Conservation (phyloP, 768 basidiomycete genomes). For the Phallus indusiatus region DNA sequence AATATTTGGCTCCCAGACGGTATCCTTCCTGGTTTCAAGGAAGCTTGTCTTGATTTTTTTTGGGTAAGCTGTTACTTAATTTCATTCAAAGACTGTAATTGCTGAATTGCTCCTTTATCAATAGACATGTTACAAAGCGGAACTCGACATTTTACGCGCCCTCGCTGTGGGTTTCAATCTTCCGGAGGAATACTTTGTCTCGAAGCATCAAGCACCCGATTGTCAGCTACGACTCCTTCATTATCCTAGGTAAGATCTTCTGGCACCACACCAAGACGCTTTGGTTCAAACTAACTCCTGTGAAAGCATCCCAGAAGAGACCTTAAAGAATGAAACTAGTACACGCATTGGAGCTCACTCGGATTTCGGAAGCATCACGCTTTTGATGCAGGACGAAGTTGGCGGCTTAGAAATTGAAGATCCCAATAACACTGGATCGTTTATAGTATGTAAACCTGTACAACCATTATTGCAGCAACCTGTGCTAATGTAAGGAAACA, state of each 20-base stretch:
- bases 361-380: slow-evolving; percentile 50
- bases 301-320: slow-evolving; percentile 22
- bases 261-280: background rate
- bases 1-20: slow-evolving; percentile 52
- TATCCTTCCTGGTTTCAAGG: slow-evolving; percentile 43
- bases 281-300: background rate
- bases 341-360: slow-evolving; percentile 33
- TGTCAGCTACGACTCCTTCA: slow-evolving; percentile 51
- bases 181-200: slow-evolving; percentile 33
- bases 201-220: slow-evolving; percentile 33
- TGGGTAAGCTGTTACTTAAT: slow-evolving; percentile 18
- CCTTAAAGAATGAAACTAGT: slow-evolving; percentile 27
- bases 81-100: slow-evolving; percentile 3
- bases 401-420: slow-evolving; percentile 58
- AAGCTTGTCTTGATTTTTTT: slow-evolving; percentile 42
- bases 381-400: slow-evolving; percentile 49
- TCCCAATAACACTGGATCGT: slow-evolving; percentile 33
- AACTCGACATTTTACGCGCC: slow-evolving; percentile 37
- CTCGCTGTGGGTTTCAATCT: slow-evolving; percentile 40
- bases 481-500: slow-evolving; percentile 9
- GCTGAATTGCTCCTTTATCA: background rate
- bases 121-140: slow-evolving; percentile 33
- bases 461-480: background rate
- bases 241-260: slow-evolving; percentile 30
- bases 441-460: slow-evolving; percentile 13